Percentiles rank a stretch among this genome's conserved stretches.
Evolutionary conservation across 2,329 filamentous ascomycete species (phyloP).

Genomic region (Nakataea oryzae): DNA sequence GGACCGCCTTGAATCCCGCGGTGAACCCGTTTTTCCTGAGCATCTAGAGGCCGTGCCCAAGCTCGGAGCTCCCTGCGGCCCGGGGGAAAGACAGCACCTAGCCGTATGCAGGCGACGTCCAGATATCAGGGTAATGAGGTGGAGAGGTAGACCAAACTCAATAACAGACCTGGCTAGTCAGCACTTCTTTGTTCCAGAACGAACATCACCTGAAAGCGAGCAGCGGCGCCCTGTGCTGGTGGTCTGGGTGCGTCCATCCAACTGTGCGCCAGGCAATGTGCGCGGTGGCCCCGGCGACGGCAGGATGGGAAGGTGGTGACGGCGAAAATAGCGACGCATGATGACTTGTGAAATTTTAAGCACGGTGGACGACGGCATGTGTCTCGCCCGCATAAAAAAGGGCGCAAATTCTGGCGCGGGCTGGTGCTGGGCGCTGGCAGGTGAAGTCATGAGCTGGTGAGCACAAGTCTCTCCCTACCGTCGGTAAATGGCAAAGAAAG

Average conservation of each 20-base stretch:
- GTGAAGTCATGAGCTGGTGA: not conserved
- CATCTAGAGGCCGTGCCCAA: constrained; percentile 2
- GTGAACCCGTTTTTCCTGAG: constrained; percentile 10
- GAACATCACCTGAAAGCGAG: not conserved
- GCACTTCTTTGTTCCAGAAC: not conserved
- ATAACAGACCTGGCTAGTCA: not conserved
- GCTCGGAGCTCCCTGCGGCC: too few relatives aligned
- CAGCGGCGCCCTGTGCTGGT: not conserved
- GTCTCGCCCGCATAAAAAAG: not conserved
- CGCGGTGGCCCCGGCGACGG: not conserved
- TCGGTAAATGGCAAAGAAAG: not conserved
- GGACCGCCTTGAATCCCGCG: constrained; percentile 13
- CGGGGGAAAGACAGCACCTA: too few relatives aligned
- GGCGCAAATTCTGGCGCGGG: too few relatives aligned
- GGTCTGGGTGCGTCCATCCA: not conserved
- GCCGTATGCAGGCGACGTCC: too few relatives aligned
- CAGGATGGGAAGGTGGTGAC: not conserved
- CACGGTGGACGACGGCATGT: not conserved
- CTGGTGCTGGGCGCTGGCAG: not conserved
- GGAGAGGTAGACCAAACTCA: not conserved
- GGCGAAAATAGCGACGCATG: not conserved
- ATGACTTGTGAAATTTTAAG: not conserved
- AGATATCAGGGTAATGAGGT: not conserved
- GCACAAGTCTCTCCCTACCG: not conserved
- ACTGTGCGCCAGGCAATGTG: not conserved